Conservation (phyloP, 2,329 filamentous ascomycete species). For the Ophiobolus disseminans region DNA sequence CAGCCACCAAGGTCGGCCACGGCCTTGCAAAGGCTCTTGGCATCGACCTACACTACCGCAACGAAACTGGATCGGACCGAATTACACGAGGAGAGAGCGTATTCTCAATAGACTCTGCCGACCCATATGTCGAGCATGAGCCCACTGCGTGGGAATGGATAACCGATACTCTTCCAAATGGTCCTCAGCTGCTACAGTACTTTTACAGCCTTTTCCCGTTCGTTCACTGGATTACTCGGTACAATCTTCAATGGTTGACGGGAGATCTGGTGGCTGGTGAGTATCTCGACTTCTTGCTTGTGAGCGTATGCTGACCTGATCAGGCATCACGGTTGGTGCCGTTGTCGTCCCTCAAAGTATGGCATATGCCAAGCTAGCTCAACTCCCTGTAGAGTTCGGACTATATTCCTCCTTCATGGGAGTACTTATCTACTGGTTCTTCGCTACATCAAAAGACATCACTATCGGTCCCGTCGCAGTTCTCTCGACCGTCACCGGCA, state of each 20-base stretch:
- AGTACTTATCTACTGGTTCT: constrained; percentile 94
- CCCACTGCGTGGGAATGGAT: constrained; percentile 80
- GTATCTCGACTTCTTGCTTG: constrained; percentile 28
- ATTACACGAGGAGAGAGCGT: constrained; percentile 80
- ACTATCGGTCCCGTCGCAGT: constrained; percentile 97
- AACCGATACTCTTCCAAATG: constrained; percentile 66
- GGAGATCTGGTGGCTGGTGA: constrained; percentile 89
- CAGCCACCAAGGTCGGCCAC: constrained; percentile 68
- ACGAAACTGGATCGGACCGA: constrained; percentile 65
- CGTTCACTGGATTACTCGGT: constrained; percentile 82
- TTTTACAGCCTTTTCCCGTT: constrained; percentile 82
- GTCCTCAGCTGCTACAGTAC: constrained; percentile 65
- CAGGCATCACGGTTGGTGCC: constrained; percentile 73
- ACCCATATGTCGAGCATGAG: constrained; percentile 81
- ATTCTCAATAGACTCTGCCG: constrained; percentile 74
- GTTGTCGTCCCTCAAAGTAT: constrained; percentile 93
- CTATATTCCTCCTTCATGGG: constrained; percentile 98
- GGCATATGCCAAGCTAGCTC: constrained; percentile 88
- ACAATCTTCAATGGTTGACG: constrained; percentile 87
- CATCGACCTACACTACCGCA: constrained; percentile 77
- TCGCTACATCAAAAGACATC: constrained; percentile 98
- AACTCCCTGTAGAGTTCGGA: constrained; percentile 79
- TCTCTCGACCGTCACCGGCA: constrained; percentile 87
- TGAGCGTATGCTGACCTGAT: constrained; percentile 10
- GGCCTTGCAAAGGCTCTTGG: constrained; percentile 78